Conservation (phyloP, 1,284 basidiomycete genomes). For the Malassezia obtusa region DNA sequence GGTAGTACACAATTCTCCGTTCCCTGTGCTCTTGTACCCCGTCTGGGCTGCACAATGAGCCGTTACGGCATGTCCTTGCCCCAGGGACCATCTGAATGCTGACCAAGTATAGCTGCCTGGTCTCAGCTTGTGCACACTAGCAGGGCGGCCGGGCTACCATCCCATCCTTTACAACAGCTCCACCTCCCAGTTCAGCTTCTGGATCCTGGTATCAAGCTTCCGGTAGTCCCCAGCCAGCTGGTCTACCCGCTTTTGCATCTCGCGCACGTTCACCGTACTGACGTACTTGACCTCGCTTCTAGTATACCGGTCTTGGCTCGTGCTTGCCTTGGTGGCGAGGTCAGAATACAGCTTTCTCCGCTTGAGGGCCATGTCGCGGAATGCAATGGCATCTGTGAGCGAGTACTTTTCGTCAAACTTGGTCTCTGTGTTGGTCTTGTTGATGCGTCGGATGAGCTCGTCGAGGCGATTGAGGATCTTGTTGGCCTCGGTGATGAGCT, state of each 20-base stretch:
- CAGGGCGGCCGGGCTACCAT: background rate
- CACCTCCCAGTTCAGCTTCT: constrained; percentile 1
- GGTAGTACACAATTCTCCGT: background rate
- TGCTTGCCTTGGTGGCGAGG: background rate
- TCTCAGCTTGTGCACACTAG: background rate
- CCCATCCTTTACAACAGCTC: background rate
- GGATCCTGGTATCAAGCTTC: background rate
- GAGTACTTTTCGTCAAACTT: background rate
- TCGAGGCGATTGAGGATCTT: background rate
- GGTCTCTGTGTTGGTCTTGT: background rate
- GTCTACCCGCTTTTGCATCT: constrained; percentile 2
- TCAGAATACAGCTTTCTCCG: constrained; percentile 5
- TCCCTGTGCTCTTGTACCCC: background rate
- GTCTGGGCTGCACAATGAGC: constrained; percentile 1
- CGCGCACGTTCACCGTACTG: background rate
- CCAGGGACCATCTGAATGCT: background rate
- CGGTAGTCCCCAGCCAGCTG: background rate
- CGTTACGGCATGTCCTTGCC: background rate
- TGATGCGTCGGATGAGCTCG: background rate
- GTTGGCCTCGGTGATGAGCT: background rate
- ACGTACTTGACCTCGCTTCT: background rate
- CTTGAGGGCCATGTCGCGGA: background rate
- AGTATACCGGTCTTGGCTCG: background rate
- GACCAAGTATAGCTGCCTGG: background rate
- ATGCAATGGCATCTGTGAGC: constrained; percentile 3